These are phyloP conservation scores for Neonectria neomacrospora DNA, from an alignment of 2,329 filamentous ascomycete species.

Conservation along the genomic window DNA sequence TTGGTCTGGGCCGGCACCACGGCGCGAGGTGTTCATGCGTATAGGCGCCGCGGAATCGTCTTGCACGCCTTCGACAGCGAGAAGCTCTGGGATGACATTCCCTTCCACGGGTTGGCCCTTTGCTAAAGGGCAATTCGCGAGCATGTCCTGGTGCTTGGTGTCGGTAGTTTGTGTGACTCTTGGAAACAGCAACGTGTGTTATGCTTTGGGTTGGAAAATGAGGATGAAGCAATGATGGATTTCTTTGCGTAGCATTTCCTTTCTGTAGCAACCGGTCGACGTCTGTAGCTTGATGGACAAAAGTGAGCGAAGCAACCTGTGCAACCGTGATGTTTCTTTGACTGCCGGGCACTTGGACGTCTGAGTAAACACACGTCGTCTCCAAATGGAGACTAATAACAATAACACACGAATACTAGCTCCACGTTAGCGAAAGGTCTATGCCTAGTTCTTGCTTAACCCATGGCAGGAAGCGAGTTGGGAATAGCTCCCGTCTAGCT, in stretches of 20 bases:
- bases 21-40: not conserved
- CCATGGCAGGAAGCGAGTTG: not conserved
- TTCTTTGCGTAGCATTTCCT: no score
- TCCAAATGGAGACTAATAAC: no score
- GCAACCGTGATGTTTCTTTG: not conserved
- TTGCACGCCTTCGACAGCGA: not conserved
- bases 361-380: not conserved
- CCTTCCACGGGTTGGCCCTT: not conserved
- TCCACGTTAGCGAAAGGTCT: no score
- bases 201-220: not conserved
- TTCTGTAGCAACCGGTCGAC: not conserved
- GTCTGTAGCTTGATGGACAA: not conserved
- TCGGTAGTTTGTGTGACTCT: no score
- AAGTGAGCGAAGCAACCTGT: not conserved
- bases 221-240: not conserved
- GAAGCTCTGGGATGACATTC: not conserved
- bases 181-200: not conserved
- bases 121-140: not conserved
- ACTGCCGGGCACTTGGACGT: not conserved
- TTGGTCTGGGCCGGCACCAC: not conserved
- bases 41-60: not conserved
- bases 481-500: not conserved
- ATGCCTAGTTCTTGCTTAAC: not conserved
- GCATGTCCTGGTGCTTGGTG: not conserved
- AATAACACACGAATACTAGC: not conserved